Evolutionary conservation across 495 filamentous ascomycete species (phyloP), one percentile per base, ranked within the genome.

Genomic region (Penicillium atrosanguineum): DNA sequence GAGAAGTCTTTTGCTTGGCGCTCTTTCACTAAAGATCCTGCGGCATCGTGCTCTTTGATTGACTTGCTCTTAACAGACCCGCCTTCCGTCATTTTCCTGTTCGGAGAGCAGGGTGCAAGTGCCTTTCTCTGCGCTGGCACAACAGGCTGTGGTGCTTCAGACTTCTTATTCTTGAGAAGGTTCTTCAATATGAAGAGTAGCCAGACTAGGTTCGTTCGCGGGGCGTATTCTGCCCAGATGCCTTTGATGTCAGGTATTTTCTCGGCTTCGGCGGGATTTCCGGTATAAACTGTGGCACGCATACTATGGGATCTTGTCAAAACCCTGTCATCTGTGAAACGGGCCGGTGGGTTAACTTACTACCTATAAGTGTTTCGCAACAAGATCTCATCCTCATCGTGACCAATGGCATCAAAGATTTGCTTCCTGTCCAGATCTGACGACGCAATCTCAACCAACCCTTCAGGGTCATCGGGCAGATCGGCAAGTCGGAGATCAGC

Each of bases 141-240:
- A 19, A 44, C n/a, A 9, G 44, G 16, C 19, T 16, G 28, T 23
- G 25, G 7, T 31, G 38, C 2, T 47, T 73, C 71, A 0, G 63
- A 54, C 28, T 73, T 68, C 21, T 55, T 56, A 38, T 74, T 74
- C 53, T 74, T 73, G 48, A 80, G 48, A 0, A 81, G 64, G n/a
- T 65, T 72, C 21, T 69, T 70, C 23, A 81, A 69, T 3, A 81
- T 63, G 50, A 79, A 78, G 4, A 73, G 63, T n/a, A 81, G 66
- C 78, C 78, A 81, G 7, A 80, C 61, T 3, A 78, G 57, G 43
- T 81, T 81, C 1, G 77, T 80, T 34, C 65, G 62, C 6, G 78
- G 78, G 1, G 69, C 65, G 53, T 76, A 79, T 42, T 74, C 68
- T 0, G 64, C 60, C 77, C 78, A 81, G 23, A 76, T 72, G 0